Evolutionary conservation across 139 green algal genomes (phyloP).

Genomic region (Tetradesmus lagerheimii): DNA sequence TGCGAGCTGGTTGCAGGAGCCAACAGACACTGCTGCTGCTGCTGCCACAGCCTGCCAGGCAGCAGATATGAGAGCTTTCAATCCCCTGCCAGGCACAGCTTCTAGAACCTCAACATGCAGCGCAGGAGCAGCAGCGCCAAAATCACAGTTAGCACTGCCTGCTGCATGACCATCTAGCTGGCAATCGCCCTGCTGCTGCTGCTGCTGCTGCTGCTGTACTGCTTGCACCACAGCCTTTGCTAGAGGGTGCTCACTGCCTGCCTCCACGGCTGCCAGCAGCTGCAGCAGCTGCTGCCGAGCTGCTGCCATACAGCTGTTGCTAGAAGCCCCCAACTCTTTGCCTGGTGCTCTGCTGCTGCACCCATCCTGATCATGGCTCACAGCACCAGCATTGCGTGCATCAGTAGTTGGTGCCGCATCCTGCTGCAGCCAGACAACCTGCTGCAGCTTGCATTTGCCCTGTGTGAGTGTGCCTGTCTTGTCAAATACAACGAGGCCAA

Average conservation of each 20-base stretch:
- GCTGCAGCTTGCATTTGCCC: slow-evolving; percentile 76
- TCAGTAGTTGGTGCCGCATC: neutral
- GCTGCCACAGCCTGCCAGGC: neutral
- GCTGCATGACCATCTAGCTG: neutral
- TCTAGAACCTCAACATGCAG: slow-evolving; percentile 44
- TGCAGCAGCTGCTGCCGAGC: neutral
- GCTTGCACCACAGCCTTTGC: slow-evolving; percentile 75
- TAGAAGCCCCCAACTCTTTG: neutral
- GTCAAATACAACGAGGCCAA: slow-evolving; percentile 90
- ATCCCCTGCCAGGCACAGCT: neutral
- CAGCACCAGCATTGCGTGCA: neutral
- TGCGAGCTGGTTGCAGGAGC: too few relatives aligned
- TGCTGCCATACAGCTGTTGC: neutral
- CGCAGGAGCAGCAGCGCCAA: neutral
- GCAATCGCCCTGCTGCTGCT: neutral
- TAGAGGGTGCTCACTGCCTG: slow-evolving; percentile 88
- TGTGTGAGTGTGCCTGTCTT: slow-evolving; percentile 97
- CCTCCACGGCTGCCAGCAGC: slow-evolving; percentile 82
- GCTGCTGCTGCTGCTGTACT: neutral
- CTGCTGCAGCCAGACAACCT: slow-evolving; percentile 41
- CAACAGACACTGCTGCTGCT: neutral
- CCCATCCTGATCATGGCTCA: neutral
- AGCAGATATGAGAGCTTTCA: neutral
- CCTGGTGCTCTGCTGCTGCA: slow-evolving; percentile 45
- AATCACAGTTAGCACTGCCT: neutral